Base-by-base conservation (phyloP, 441 rosid genomes). In the Bocquillonia castaneifolia region DNA sequence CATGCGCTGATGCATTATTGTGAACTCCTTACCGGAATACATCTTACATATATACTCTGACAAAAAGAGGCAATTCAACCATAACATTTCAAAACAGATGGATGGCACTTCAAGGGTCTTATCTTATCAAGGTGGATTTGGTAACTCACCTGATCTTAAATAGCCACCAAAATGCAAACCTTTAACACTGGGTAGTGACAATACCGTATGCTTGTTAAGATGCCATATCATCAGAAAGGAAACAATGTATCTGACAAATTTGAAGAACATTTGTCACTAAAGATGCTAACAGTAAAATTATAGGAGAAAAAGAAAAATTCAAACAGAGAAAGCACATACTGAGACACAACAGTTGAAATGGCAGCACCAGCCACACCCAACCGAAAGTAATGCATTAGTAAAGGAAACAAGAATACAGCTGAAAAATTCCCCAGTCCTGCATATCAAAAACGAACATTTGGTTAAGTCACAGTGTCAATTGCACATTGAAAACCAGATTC, bases 361-460 rank as follows among this genome's bases (percentile, higher is more conserved):
- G 95, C 97, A 13, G 99, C 99, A 71, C 99, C 97, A 31, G 82
- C 75, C 59, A 93, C 92, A 66, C 96, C 96, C 96, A 94, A 74
- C 74, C 29, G 80, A 77, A 82, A 82, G 67, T 76, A 75, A 83
- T 88, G 83, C 79, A 91, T 88, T 62, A 91, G 81, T 67, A 86
- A 4, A 18, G 99, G 97, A 78, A 87, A 89, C 72, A 91, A 78
- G 75, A 87, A 68, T 44, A 85, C 60, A 47, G 96, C 87, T 76
- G 82, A 80, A 28, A 82, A 75, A 79, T 94, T 94, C 77, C 99
- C 97, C 12, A 86, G 59, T 68, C 90, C 97, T 94, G 87, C 79
- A 82, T n/a, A 54, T 4, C 6, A 42, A 51, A 45, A 31, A 72
- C 60, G 45, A 78, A 50, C 48, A 56, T 45, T 67, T 55, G 34